A percentile compares a stretch with the other conserved stretches of the same genome.
These are phyloP conservation scores for Bauhinia variegata DNA, from an alignment of 306 rosid genomes.

Conservation along the genomic window DNA sequence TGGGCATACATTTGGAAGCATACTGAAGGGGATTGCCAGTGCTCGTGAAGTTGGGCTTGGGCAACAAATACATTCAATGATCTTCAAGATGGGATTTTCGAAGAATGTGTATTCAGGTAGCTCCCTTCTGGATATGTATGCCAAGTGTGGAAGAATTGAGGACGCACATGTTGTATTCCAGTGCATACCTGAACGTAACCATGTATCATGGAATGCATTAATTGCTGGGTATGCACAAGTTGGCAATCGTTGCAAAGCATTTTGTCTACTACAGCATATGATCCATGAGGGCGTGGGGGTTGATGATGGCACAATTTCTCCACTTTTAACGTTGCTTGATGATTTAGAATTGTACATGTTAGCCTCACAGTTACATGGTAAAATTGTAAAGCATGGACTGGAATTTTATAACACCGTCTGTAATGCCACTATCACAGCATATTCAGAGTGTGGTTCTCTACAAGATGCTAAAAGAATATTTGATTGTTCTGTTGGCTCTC, in stretches of 20 bases:
- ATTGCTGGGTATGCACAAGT: constrained; percentile 66
- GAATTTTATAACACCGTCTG: constrained; percentile 50
- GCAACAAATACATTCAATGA: constrained; percentile 62
- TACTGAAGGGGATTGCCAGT: constrained; percentile 64
- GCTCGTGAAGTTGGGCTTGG: constrained; percentile 47
- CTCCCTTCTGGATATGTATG: constrained; percentile 87
- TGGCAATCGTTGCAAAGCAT: constrained; percentile 49
- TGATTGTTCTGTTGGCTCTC: constrained; percentile 37
- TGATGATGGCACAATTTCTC: constrained; percentile 79
- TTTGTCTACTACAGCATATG: constrained; percentile 57
- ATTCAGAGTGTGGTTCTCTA: constrained; percentile 68
- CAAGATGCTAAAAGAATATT: constrained; percentile 72
- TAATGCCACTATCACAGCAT: constrained; percentile 72
- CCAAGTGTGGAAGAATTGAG: constrained; percentile 72
- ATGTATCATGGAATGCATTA: constrained; percentile 77
- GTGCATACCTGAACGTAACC: constrained; percentile 52
- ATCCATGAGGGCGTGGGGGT: constrained; percentile 57
- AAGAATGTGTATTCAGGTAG: constrained; percentile 63
- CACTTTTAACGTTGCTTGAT: constrained; percentile 74
- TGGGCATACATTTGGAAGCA: constrained; percentile 76
- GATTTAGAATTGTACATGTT: constrained; percentile 46
- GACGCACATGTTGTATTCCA: constrained; percentile 57
- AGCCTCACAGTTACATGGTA: constrained; percentile 65
- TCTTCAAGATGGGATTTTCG: constrained; percentile 57
- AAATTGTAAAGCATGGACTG: constrained; percentile 64